Percentiles rank a stretch among this genome's conserved stretches.
phyloP scores from a whole-genome alignment of 2,329 filamentous ascomycete species.

The Trichophyton rubrum region DNA sequence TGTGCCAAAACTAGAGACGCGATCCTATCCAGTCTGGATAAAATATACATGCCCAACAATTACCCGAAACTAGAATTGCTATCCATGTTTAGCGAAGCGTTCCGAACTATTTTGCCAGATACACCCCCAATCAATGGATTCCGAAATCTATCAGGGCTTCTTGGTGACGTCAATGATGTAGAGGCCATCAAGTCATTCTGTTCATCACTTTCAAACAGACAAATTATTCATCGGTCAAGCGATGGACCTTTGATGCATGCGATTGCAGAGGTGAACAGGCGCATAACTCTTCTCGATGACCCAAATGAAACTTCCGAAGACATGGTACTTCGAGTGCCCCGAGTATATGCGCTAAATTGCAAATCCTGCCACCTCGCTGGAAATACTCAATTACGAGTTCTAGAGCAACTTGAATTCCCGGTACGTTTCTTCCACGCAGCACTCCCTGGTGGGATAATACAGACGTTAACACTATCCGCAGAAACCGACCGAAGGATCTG shows the following conservation, averaged over 20 bases:
- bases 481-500: slow-evolving; percentile 8
- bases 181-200: slow-evolving; percentile 29
- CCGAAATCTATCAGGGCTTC: slow-evolving; percentile 16
- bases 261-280: slow-evolving; percentile 26
- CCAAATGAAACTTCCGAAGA: slow-evolving; percentile 21
- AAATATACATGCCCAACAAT: slow-evolving; percentile 24
- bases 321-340: slow-evolving; percentile 23
- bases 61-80: slow-evolving; percentile 27
- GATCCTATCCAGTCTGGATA: slow-evolving; percentile 26
- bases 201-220: slow-evolving; percentile 23
- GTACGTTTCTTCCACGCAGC: slow-evolving; percentile 14
- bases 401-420: slow-evolving; percentile 19
- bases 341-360: slow-evolving; percentile 29
- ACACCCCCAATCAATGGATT: slow-evolving; percentile 21
- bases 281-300: slow-evolving; percentile 27
- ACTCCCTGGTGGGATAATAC: not conserved
- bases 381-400: slow-evolving; percentile 23
- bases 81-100: slow-evolving; percentile 25
- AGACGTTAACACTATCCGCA: slow-evolving; percentile 1
- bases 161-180: slow-evolving; percentile 24
- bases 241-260: slow-evolving; percentile 28
- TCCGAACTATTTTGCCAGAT: slow-evolving; percentile 29
- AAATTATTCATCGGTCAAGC: slow-evolving; percentile 29
- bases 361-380: slow-evolving; percentile 26
- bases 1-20: slow-evolving; percentile 29